Evolutionary conservation across 805 yeast genomes (phyloP), one percentile per base, ranked within the genome.

Genomic region (Metschnikowia cerradonensis): DNA sequence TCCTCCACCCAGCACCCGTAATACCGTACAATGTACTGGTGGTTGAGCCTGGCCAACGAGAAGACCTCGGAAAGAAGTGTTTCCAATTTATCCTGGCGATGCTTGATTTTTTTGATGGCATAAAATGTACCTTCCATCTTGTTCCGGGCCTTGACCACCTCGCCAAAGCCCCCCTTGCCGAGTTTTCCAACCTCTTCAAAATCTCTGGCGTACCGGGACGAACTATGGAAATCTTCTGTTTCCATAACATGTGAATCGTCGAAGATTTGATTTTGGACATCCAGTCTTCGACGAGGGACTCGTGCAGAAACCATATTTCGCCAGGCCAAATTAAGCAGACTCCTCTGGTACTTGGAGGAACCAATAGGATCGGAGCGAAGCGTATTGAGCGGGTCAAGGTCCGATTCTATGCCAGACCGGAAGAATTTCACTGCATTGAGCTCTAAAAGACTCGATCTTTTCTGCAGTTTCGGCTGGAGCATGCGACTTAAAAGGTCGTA

Each of bases 1-100:
- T 89, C 95, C 63, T 91, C 97, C 4, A 92, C 79, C 99, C 99
- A 94, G 0, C 97, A 96, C 3, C 97, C 96, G 68, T 88, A 94
- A 67, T 94, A 94, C 50, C 99, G 73, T 3, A 94, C 99, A 38
- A 94, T 97, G 65, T 90, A 92, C 64, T 91, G 97, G 63, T 94
- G 97, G 60, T 91, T 92, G 48, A 94, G 74, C 53, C 98, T 77
- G 2, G 98, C 96, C 58, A 94, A 76, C 10, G 96, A 78, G 80
- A 91, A 83, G 0, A 94, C 99, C 62, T 94, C 99, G 53, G 88
- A 90, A 50, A 94, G 71, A 52, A 94, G 86, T 4, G 86, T 81
- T 22, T 95, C 84, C 40, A 94, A 72, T 57, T 88, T 86, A 59
- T 87, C 84, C 45, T 88, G 86, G 2, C 85, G 80, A 59, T 94